phyloP scores from a whole-genome alignment of 345 rosid genomes.

The Salix brachista region DNA sequence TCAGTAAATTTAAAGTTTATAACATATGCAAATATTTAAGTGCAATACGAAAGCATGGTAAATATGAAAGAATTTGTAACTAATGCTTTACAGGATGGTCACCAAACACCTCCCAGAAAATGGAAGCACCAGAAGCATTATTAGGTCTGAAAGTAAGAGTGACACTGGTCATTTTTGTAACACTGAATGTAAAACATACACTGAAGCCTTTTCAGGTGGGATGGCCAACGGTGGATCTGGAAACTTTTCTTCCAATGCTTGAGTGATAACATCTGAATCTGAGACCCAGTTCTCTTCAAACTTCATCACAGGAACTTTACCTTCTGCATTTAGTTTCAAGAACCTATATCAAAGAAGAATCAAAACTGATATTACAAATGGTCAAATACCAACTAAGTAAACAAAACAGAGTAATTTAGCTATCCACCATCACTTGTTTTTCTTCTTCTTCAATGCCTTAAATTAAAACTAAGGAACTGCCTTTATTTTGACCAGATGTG shows the following conservation, averaged over 20 bases:
- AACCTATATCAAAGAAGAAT: constrained; percentile 46
- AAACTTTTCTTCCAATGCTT: constrained; percentile 73
- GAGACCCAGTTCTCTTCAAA: constrained; percentile 89
- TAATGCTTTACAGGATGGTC: neutral
- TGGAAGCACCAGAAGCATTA: neutral
- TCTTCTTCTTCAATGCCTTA: no score
- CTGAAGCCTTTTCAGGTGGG: constrained; percentile 79
- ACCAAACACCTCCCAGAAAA: neutral
- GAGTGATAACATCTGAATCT: constrained; percentile 88
- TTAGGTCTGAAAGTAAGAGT: neutral
- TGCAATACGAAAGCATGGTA: neutral
- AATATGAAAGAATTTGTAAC: neutral
- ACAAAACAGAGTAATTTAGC: neutral
- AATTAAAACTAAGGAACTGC: no score
- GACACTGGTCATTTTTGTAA: no score
- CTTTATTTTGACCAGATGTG: no score
- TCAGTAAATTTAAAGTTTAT: neutral
- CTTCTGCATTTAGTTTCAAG: constrained; percentile 73
- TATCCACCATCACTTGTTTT: neutral
- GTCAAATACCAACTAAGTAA: neutral
- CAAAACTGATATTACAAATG: neutral
- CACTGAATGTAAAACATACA: constrained; percentile 40
- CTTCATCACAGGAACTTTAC: constrained; percentile 84
- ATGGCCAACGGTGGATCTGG: constrained; percentile 75
- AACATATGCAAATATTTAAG: neutral